Evolutionary conservation across 1,284 basidiomycete species (phyloP), one percentile per base, ranked within the genome.

Genomic region (Cryptococcus floricola): DNA sequence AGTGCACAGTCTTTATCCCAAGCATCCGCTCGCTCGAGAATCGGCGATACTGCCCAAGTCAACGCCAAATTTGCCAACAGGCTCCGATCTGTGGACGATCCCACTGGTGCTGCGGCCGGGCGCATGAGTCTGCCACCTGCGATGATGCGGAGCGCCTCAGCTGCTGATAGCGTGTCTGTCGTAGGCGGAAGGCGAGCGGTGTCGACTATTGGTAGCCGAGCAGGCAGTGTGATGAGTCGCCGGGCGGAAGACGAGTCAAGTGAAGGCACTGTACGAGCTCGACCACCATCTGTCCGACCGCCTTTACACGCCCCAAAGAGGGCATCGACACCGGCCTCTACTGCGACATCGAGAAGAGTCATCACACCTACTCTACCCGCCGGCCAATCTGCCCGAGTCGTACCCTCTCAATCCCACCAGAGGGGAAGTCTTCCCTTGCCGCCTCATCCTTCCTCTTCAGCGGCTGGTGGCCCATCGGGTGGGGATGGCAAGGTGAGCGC

Each of bases 31-130:
- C 42, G 12, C 12, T 18, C 42, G 42, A 44, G 42, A 44, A n/a
- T 34, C 7, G 31, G 31, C 31, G 31, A 34, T 16, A 25, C 23
- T 10, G 45, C 19, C 8, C 64, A 62, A 8, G 70, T 68, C 10
- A 65, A 68, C 50, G 74, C 72, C 18, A 76, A 76, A 52, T 76
- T 74, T 51, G 71, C 69, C 1, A 57, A 74, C 59, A 64, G 74
- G 9, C 59, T 76, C 10, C 58, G 72, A 34, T 60, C 66, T 16
- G 54, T 60, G 38, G 18, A 52, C 16, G 53, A 49, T 5, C 51
- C 57, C 3, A 58, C 57, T 2, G 49, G 49, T 54, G 45, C 49
- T 39, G 41, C 49, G 25, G 19, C 18, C 38, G 46, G 46, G 4
- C n/a, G 25, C 14, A 10, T 28, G 31, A 16, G 25, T 25, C 10